Percentiles rank a stretch among this genome's conserved stretches.
These are phyloP conservation scores for Fagopyrum tataricum DNA, from an alignment of 148 eudicot species.

Conservation along the genomic window DNA sequence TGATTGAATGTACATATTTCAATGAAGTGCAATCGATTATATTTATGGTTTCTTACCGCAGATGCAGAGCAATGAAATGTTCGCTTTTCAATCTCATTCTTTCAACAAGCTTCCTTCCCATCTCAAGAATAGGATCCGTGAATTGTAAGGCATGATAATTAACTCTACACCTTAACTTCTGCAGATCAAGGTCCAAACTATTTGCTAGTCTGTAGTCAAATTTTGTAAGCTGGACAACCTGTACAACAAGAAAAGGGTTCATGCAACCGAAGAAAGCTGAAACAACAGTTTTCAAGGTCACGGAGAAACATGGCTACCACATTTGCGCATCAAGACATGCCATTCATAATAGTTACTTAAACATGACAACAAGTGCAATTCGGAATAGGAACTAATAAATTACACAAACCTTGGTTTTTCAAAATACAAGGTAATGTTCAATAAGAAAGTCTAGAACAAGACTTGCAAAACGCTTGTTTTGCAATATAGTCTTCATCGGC, in stretches of 20 bases:
- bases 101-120: constrained; percentile 57
- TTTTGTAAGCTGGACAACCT: constrained; percentile 91
- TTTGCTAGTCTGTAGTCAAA: constrained; percentile 92
- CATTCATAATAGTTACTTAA: too few species aligned
- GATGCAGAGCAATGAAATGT: constrained; percentile 84
- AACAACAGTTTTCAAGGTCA: neutral
- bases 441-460: neutral
- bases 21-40: neutral
- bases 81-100: constrained; percentile 64
- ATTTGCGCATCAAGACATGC: neutral
- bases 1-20: neutral
- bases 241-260: constrained; percentile 16
- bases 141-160: constrained; percentile 83
- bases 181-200: constrained; percentile 73
- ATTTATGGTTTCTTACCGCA: constrained; percentile 50
- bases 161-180: constrained; percentile 88
- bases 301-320: neutral
- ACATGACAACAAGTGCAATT: too few species aligned
- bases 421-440: neutral
- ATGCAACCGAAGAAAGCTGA: neutral
- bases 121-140: constrained; percentile 68
- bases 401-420: too few species aligned
- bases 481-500: neutral
- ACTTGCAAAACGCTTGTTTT: neutral
- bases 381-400: too few species aligned